Evolutionary conservation across 148 eudicot genomes (phyloP).

Genomic region (Rheum nobile): DNA sequence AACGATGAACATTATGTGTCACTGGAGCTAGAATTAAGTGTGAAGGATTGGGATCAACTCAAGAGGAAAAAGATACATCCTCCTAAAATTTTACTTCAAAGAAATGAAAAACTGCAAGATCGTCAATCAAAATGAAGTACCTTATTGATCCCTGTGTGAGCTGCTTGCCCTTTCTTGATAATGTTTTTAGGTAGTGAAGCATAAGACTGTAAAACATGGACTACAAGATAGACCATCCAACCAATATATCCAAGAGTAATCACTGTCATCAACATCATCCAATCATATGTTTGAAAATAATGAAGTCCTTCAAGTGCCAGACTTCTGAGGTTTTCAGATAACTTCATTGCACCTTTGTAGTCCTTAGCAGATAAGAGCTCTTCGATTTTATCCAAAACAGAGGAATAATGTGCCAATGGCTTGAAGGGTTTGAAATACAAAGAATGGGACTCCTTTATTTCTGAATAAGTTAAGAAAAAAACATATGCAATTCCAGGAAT

Average conservation of each 20-base stretch:
- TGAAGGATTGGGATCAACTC: slow-evolving; percentile 4
- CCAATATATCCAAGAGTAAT: slow-evolving; percentile 89
- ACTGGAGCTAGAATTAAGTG: slow-evolving; percentile 1
- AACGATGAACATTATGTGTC: neutral
- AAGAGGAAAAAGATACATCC: neutral
- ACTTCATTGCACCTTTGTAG: slow-evolving; percentile 54
- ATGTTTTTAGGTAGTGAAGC: slow-evolving; percentile 42
- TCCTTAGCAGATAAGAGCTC: slow-evolving; percentile 44
- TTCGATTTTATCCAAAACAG: slow-evolving; percentile 53
- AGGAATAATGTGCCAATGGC: slow-evolving; percentile 59
- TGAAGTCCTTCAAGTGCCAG: slow-evolving; percentile 84
- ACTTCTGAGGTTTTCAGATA: slow-evolving; percentile 64
- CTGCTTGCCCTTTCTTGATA: slow-evolving; percentile 39
- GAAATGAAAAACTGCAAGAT: neutral
- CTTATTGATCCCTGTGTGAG: slow-evolving; percentile 36
- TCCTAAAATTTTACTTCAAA: neutral
- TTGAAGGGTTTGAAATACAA: slow-evolving; percentile 71
- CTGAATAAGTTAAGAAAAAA: slow-evolving; percentile 46
- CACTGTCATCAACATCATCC: slow-evolving; percentile 90
- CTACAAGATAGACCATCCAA: slow-evolving; percentile 75
- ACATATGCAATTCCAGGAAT: neutral
- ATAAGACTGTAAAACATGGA: slow-evolving; percentile 85
- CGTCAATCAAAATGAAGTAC: slow-evolving; percentile 18
- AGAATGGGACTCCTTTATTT: slow-evolving; percentile 65
- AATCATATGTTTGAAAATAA: slow-evolving; percentile 97